Evolutionary conservation across 2,329 filamentous ascomycete species (phyloP), one percentile per base, ranked within the genome.

Genomic region (Ascocoryne sarcoides): DNA sequence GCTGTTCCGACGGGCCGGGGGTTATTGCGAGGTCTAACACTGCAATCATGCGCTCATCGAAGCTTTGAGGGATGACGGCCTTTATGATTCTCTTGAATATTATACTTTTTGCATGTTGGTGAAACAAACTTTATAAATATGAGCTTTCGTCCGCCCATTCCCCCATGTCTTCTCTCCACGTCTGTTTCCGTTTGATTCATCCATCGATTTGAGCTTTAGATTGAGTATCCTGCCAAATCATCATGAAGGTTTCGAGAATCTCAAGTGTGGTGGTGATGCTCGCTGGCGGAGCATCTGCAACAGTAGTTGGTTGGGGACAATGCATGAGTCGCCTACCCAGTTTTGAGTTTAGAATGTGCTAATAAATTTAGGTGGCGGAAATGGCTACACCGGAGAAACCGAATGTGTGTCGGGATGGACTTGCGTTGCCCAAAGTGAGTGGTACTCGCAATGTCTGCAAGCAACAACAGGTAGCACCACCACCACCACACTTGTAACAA

Each of bases 231-330:
- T 17, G 14, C 17, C 17, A 14, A 35, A 8, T 9, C 10, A 35
- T 7, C 18, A 35, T 35, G 32, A 35, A 35, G 32, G n/a, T 19
- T 35, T 35, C 17, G 4, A 17, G 7, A 18, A 3, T 20, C 20
- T 32, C 30, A 32, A 14, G 30, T 17, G 18, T 32, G 14, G n/a
- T n/a, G n/a, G 23, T 12, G 12, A 19, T 35, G 18, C 32, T 35
- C 18, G n/a, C 19, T 19, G 19, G 32, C 20, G 32, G 32, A 5
- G 17, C 32, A 8, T 35, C 18, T 17, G 15, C 18, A 66, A 1
- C 12, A 26, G 23, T 26, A 26, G 23, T 12, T 26, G 23, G 7
- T 7, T 26, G 23, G 23, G 23, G 23, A 26, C 12, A 26, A 26
- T 26, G 23, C 12, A 26, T 26, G 23, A 12, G 12, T 7, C 23